Conservation (phyloP, 768 basidiomycete genomes). For the Dioszegia hungarica region DNA sequence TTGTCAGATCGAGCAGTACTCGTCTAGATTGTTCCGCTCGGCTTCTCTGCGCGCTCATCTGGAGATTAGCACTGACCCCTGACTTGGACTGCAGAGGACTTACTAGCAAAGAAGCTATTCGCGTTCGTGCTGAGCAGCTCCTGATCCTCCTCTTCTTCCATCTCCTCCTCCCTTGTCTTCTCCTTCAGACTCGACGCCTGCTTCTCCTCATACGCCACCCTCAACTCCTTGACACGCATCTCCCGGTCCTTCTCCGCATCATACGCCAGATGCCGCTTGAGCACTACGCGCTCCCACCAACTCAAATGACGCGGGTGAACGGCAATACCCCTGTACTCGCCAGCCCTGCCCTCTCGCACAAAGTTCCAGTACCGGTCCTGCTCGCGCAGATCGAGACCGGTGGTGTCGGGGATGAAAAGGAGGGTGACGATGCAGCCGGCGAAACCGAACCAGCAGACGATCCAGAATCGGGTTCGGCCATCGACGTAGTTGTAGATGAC, state of each 20-base stretch:
- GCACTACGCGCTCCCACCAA: constrained; percentile 45
- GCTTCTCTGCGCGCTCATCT: not conserved
- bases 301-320: constrained; percentile 50
- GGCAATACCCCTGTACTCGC: constrained; percentile 51
- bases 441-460: constrained; percentile 51
- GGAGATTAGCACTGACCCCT: not conserved
- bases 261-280: constrained; percentile 49
- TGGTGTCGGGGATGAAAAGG: constrained; percentile 50
- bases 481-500: constrained; percentile 51
- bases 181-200: constrained; percentile 29
- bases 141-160: constrained; percentile 47
- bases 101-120: constrained; percentile 6
- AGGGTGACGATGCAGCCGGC: constrained; percentile 35
- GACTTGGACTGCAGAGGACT: not conserved
- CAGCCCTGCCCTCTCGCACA: constrained; percentile 46
- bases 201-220: constrained; percentile 41
- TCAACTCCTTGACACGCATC: constrained; percentile 48
- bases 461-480: constrained; percentile 46
- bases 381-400: constrained; percentile 51
- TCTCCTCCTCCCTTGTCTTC: constrained; percentile 48
- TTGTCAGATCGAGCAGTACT: too few species aligned
- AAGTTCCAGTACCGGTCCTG: constrained; percentile 51
- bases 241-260: constrained; percentile 49
- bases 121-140: constrained; percentile 5
- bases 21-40: not conserved